A percentile compares a stretch with the other conserved stretches of the same genome.
Conservation (phyloP, 768 basidiomycete genomes). For the Lentinula raphanica region DNA sequence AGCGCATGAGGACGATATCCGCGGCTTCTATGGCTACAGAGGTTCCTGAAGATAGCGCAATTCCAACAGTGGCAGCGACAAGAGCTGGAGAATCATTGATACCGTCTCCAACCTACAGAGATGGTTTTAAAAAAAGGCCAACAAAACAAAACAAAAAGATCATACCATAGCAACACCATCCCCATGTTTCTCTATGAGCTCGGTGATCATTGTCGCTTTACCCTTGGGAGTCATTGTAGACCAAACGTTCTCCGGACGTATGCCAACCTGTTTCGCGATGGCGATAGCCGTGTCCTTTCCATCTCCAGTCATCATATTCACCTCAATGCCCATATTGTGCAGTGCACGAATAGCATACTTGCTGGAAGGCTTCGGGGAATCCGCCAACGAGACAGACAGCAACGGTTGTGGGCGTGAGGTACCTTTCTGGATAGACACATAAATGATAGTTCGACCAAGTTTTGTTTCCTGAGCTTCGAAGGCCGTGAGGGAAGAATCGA, state of each 20-base stretch:
- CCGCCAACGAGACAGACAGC: conserved; percentile 80
- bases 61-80: conserved; percentile 92
- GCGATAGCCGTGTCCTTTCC: conserved; percentile 80
- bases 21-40: conserved; percentile 98
- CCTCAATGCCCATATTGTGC: conserved; percentile 85
- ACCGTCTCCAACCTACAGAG: conserved; percentile 85
- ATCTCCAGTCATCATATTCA: conserved; percentile 94
- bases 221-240: conserved; percentile 94
- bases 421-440: conserved; percentile 57
- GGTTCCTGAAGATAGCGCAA: conserved; percentile 93
- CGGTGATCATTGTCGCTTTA: conserved; percentile 80
- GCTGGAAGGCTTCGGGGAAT: conserved; percentile 83
- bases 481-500: conserved; percentile 53
- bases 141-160: conserved; percentile 8
- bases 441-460: conserved; percentile 81
- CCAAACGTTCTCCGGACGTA: conserved; percentile 77
- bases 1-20: conserved; percentile 96
- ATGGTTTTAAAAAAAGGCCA: too few relatives aligned
- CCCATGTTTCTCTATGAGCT: conserved; percentile 67
- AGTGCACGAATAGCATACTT: conserved; percentile 76
- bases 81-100: conserved; percentile 99
- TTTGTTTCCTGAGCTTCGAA: conserved; percentile 72
- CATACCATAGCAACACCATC: conserved; percentile 87
- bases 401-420: conserved; percentile 51
- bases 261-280: conserved; percentile 87